Conservation (phyloP, 257 asterid genomes). For the Dorcoceras hygrometricum region DNA sequence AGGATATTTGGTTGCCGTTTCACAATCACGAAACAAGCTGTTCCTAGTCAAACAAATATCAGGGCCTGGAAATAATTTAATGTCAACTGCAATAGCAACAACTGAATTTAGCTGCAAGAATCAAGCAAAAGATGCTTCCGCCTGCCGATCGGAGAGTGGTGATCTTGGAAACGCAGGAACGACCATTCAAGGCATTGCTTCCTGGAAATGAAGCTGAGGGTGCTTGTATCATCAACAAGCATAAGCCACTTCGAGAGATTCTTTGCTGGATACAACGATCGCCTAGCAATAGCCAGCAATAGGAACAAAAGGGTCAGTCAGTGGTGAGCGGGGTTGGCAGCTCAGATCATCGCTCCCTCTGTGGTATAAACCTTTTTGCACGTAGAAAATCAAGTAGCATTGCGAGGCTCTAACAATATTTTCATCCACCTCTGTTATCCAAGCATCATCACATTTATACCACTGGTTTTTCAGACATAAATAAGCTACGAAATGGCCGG, state of each 20-base stretch:
- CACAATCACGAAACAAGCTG: background rate
- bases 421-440: constrained; percentile 71
- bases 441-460: constrained; percentile 79
- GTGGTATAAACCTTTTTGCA: constrained; percentile 45
- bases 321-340: constrained; percentile 51
- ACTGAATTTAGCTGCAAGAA: background rate
- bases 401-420: constrained; percentile 60
- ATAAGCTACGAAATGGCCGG: constrained; percentile 69
- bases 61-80: background rate
- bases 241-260: background rate
- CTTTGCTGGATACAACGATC: background rate
- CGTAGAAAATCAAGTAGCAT: constrained; percentile 63
- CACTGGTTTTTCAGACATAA: constrained; percentile 57
- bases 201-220: background rate
- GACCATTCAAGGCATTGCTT: background rate
- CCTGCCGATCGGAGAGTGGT: background rate
- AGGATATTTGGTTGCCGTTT: background rate
- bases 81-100: background rate
- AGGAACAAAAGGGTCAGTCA: constrained; percentile 53
- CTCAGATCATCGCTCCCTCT: constrained; percentile 53
- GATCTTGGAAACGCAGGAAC: background rate
- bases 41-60: background rate
- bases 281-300: constrained; percentile 74
- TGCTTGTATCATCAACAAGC: background rate
- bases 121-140: background rate